Percentiles rank a stretch among this genome's conserved stretches.
These are phyloP conservation scores for Syzygium syzygioides DNA, from an alignment of 441 rosid species.

Conservation along the genomic window DNA sequence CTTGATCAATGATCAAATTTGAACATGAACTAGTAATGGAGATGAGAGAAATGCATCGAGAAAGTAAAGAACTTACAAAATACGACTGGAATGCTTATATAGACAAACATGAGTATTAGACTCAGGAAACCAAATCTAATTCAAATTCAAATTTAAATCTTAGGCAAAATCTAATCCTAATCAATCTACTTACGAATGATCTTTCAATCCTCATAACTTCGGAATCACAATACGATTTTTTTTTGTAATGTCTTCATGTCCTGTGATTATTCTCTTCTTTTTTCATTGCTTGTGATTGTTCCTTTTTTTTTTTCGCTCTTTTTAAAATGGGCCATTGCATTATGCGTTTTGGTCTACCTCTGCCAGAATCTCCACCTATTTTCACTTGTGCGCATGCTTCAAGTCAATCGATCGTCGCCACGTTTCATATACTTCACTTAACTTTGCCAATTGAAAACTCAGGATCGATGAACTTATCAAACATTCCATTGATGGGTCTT, in stretches of 20 bases:
- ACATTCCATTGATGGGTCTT: background rate
- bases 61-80: rapidly evolving
- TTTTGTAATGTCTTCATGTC: background rate
- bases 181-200: background rate
- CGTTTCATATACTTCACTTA: too few species aligned
- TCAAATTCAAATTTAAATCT: background rate
- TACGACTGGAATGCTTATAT: background rate
- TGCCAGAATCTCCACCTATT: background rate
- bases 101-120: background rate
- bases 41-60: background rate
- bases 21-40: background rate
- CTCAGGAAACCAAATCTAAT: background rate
- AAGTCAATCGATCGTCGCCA: background rate
- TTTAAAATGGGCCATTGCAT: background rate
- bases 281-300: background rate
- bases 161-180: background rate
- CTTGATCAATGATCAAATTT: background rate
- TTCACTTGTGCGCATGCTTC: background rate
- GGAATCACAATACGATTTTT: background rate
- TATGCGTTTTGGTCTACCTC: too few species aligned
- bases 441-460: background rate
- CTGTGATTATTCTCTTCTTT: background rate
- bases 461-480: too few species aligned
- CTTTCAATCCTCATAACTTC: background rate
- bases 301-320: background rate